Evolutionary conservation across 73 alveolate species (phyloP).

Genomic region (Tetrahymena borealis): DNA sequence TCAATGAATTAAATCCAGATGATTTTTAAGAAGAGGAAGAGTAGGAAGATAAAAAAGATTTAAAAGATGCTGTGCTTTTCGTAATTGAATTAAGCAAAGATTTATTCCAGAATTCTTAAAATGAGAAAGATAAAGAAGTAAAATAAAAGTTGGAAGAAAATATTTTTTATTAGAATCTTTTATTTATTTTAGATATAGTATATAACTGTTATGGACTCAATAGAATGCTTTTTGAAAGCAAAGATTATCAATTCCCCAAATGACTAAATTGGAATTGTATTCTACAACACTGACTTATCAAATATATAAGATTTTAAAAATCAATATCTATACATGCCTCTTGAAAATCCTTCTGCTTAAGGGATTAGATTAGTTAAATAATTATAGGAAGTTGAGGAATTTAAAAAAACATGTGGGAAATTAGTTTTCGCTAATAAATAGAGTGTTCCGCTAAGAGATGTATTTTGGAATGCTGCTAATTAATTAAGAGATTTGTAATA

Average conservation of each 20-base stretch:
- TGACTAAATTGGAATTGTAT: conserved; percentile 78
- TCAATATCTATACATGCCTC: neutral
- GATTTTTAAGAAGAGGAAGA: neutral
- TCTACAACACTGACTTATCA: conserved; percentile 44
- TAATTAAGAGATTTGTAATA: neutral
- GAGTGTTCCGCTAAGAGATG: neutral
- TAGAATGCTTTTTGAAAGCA: conserved; percentile 72
- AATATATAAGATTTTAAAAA: neutral
- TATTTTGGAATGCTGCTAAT: neutral
- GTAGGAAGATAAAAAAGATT: neutral
- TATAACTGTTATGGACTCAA: conserved; percentile 48
- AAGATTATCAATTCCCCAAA: conserved; percentile 75
- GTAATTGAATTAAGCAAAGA: neutral
- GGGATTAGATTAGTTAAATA: neutral
- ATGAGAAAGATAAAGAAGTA: neutral
- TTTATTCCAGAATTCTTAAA: neutral
- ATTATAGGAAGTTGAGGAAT: neutral
- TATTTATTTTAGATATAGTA: neutral
- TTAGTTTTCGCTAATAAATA: neutral
- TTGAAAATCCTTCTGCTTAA: neutral
- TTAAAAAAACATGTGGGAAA: neutral
- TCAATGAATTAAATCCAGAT: neutral
- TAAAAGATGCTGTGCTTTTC: neutral
- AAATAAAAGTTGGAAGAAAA: neutral
- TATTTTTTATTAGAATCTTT: neutral